Conservation (phyloP, 2,329 filamentous ascomycete genomes). For the Botrytis fragariae region DNA sequence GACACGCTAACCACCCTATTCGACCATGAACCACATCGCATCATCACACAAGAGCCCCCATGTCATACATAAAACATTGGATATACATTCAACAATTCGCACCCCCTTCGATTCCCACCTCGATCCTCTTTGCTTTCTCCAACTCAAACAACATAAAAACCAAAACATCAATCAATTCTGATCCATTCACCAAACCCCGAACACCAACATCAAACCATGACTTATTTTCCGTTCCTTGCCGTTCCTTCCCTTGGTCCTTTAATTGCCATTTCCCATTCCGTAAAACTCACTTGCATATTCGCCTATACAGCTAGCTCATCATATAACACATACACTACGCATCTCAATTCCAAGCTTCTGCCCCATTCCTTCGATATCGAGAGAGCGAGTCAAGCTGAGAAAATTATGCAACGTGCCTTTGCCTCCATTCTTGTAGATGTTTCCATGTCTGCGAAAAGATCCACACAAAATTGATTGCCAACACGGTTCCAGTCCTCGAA, state of each 20-base stretch:
- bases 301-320: neutral
- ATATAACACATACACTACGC: neutral
- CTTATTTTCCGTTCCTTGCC: conserved; percentile 3
- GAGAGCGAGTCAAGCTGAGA: neutral
- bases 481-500: neutral
- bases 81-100: neutral
- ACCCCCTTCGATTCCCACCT: neutral
- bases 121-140: neutral
- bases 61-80: conserved; percentile 9
- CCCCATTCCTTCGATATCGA: neutral
- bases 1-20: neutral
- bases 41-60: neutral
- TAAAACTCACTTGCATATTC: neutral
- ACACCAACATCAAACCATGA: conserved; percentile 9
- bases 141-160: neutral
- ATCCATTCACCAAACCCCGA: neutral
- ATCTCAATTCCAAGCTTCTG: neutral
- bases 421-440: neutral
- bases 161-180: neutral
- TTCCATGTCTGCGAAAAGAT: neutral
- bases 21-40: neutral
- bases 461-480: neutral
- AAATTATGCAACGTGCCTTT: neutral
- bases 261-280: conserved; percentile 1
- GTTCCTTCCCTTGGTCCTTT: neutral